phyloP scores from a whole-genome alignment of 306 rosid species.

The Alnus glutinosa region DNA sequence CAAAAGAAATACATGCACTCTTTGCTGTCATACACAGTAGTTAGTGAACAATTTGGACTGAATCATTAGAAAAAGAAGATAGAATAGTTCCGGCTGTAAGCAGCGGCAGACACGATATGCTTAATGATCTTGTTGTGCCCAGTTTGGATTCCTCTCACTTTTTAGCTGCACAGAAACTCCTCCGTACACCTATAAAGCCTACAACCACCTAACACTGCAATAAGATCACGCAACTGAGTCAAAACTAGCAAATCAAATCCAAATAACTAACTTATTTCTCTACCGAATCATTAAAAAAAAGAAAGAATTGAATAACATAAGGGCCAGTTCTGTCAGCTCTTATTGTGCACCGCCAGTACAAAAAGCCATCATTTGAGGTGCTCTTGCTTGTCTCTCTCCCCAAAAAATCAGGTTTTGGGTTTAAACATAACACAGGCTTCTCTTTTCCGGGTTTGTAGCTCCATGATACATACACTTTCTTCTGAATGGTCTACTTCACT shows the following conservation, averaged over 20 bases:
- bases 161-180: background rate
- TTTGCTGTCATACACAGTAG: background rate
- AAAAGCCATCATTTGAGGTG: background rate
- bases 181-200: background rate
- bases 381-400: background rate
- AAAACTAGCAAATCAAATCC: conserved; percentile 13
- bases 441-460: background rate
- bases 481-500: background rate
- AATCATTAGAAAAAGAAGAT: background rate
- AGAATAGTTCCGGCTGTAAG: background rate
- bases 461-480: background rate
- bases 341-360: background rate
- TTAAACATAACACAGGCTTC: background rate
- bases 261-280: background rate
- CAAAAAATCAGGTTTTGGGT: background rate
- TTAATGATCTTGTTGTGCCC: conserved; percentile 5
- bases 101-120: background rate
- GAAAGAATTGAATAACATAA: background rate
- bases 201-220: conserved; percentile 27
- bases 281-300: background rate
- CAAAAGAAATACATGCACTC: background rate
- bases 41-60: background rate
- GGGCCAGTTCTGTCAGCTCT: background rate
- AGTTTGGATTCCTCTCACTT: conserved; percentile 19
- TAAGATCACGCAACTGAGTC: conserved; percentile 29